Base-by-base conservation (phyloP, 352 stramenopile genomes). In the Globisporangium cederbergense region DNA sequence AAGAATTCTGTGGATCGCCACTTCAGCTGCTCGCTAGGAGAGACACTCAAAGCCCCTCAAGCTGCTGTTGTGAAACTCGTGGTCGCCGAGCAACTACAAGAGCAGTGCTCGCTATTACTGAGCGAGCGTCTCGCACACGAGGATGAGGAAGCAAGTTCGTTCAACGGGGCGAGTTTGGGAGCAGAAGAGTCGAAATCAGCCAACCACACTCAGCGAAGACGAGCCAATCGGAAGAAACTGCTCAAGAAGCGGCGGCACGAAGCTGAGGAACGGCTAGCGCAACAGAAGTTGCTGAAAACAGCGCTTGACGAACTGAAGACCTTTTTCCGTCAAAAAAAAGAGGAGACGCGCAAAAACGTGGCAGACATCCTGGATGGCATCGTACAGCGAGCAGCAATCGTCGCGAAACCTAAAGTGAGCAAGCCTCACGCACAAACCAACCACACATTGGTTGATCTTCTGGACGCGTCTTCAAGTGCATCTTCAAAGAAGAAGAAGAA, bases 51-150 rank as follows among this genome's bases (percentile, higher is more conserved):
- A 0, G 66, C 57, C 16, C 84, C 86, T 14, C 81, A 95, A 69
- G 64, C 74, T 3, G 74, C 76, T 18, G 71, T 87, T 3, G 67
- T 93, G 11, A 77, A 80, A 43, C 67, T 95, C 11, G 65, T 95
- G n/a, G 59, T 91, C 11, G 83, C 83, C 3, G 87, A 93, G 58
- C 62, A 90, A 22, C 53, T 95, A 14, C 87, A 95, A 67, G 84
- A 79, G 7, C 73, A 89, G 32, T 93, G 83, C 36, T 87, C 84
- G 2, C 49, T 77, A n/a, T 59, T 93, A 11, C 62, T 95, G n/a
- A 79, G 68, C 18, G 80, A 90, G 36, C 79, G 71, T 30, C 34
- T 93, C 16, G 69, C 70, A 5, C 73, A 67, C 18, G 77, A 88
- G 67, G 72, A 81, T 16, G 74, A 77, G 32, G 16, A 42, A n/a